A percentile compares a stretch with the other conserved stretches of the same genome.
These are phyloP conservation scores for Ceraceosorus guamensis DNA, from an alignment of 1,284 basidiomycete species.

Conservation along the genomic window DNA sequence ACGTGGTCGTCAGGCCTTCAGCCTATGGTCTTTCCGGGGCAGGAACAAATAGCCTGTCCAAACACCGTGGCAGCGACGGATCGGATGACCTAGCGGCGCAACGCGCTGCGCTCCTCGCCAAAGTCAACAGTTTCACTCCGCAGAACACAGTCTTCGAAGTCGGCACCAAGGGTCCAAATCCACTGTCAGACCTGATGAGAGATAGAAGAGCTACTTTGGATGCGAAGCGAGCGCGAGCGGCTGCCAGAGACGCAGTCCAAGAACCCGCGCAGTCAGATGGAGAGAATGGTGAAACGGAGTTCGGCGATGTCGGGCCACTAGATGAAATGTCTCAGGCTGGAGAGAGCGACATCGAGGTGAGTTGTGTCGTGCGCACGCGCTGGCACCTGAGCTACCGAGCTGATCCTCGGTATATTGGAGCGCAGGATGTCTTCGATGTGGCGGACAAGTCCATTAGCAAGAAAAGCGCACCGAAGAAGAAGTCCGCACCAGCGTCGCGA, in stretches of 20 bases:
- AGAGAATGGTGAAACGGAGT: slow-evolving; percentile 3
- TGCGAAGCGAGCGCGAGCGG: slow-evolving; percentile 53
- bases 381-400: neutral
- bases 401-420: neutral
- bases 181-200: slow-evolving; percentile 64
- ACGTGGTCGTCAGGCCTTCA: slow-evolving; percentile 51
- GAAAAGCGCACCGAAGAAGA: slow-evolving; percentile 25
- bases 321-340: slow-evolving; percentile 58
- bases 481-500: neutral
- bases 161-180: slow-evolving; percentile 61
- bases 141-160: slow-evolving; percentile 88
- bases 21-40: slow-evolving; percentile 27
- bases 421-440: slow-evolving; percentile 19
- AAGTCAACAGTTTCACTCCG: slow-evolving; percentile 75
- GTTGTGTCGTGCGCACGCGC: slow-evolving; percentile 1
- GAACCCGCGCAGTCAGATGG: slow-evolving; percentile 10
- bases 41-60: neutral
- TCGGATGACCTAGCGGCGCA: slow-evolving; percentile 53
- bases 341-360: slow-evolving; percentile 59
- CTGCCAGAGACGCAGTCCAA: slow-evolving; percentile 31
- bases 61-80: slow-evolving; percentile 6
- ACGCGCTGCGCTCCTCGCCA: slow-evolving; percentile 64
- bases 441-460: slow-evolving; percentile 17
- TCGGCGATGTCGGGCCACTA: slow-evolving; percentile 22
- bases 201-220: slow-evolving; percentile 70